These are phyloP conservation scores for Gossypium trilobum DNA, from an alignment of 441 rosid species.

Conservation along the genomic window DNA sequence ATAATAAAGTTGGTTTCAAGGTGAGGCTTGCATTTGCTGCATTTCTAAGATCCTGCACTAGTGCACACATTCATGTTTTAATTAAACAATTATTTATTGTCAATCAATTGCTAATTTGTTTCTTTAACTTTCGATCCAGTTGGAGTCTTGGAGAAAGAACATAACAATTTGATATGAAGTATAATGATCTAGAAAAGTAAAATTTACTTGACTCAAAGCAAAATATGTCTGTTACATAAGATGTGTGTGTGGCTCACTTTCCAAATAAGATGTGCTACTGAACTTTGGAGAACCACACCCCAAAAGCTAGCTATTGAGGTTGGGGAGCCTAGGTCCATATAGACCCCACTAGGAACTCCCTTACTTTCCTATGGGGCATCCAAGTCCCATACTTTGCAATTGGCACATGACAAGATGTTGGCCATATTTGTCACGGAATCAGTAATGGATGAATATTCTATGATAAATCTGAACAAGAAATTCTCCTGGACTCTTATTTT, in stretches of 20 bases:
- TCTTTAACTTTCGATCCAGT: not conserved
- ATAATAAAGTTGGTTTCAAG: constrained; percentile 82
- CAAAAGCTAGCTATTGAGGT: too few relatives aligned
- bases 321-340: too few relatives aligned
- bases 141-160: not conserved
- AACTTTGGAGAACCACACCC: too few relatives aligned
- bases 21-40: constrained; percentile 24
- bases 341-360: too few relatives aligned
- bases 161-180: not conserved
- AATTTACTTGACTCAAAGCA: not conserved
- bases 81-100: not conserved
- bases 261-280: not conserved
- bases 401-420: not conserved
- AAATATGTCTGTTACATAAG: not conserved
- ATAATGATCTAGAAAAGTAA: not conserved
- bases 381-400: too few relatives aligned
- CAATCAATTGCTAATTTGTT: not conserved
- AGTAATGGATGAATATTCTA: not conserved
- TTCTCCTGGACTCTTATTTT: not conserved
- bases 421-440: not conserved
- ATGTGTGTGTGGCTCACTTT: not conserved
- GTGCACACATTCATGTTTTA: not conserved
- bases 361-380: too few relatives aligned
- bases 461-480: not conserved
- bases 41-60: not conserved